These are phyloP conservation scores for Solanum medicagineum DNA, from an alignment of 257 asterid species.

Conservation along the genomic window DNA sequence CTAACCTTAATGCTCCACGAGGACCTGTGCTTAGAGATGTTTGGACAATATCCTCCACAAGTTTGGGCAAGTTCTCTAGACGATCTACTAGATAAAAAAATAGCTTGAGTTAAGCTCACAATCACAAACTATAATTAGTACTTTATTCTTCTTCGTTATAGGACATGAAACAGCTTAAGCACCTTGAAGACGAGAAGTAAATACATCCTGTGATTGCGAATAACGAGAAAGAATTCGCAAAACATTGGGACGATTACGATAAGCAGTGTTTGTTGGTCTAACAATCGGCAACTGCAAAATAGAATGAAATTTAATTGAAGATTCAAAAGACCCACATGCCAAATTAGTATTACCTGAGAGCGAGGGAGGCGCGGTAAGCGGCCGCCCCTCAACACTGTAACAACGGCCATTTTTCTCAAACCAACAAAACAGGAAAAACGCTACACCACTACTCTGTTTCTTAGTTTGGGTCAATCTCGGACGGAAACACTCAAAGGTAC, in stretches of 20 bases:
- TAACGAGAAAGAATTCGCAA: slow-evolving; percentile 43
- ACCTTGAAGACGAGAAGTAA: slow-evolving; percentile 87
- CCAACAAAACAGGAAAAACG: neutral
- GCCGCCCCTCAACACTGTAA: slow-evolving; percentile 53
- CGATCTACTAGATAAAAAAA: slow-evolving; percentile 38
- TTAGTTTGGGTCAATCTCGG: neutral
- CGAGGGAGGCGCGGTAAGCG: slow-evolving; percentile 33
- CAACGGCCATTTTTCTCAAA: slow-evolving; percentile 31
- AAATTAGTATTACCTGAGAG: slow-evolving; percentile 27
- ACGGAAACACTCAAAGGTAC: neutral
- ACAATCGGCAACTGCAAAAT: slow-evolving; percentile 34
- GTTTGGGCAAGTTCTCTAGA: slow-evolving; percentile 69
- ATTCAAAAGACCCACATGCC: neutral
- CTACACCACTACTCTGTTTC: neutral
- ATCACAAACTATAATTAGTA: neutral
- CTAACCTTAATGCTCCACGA: slow-evolving; percentile 89
- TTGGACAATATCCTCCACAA: slow-evolving; percentile 83
- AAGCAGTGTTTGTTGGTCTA: slow-evolving; percentile 18
- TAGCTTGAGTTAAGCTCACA: neutral
- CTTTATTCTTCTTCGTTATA: neutral
- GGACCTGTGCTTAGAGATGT: slow-evolving; percentile 94
- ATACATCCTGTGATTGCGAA: slow-evolving; percentile 67
- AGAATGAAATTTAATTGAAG: neutral
- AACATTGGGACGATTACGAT: slow-evolving; percentile 5
- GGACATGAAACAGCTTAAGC: neutral